Evolutionary conservation across 768 basidiomycete species (phyloP).

Genomic region (Austroboletus eburneus): DNA sequence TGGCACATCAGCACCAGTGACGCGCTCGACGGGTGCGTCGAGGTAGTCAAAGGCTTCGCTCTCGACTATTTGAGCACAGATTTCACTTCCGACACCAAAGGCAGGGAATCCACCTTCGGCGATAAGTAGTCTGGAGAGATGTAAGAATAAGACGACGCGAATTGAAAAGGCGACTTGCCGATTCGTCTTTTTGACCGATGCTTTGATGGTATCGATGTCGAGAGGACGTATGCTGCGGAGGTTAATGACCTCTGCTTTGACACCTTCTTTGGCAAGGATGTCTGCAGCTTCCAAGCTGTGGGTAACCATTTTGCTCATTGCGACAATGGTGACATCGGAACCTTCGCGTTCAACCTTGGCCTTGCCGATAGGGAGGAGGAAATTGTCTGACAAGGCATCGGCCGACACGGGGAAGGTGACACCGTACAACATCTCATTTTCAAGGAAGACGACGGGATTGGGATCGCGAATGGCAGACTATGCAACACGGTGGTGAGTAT

Average conservation of each 20-base stretch:
- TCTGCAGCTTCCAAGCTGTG: constrained; percentile 95
- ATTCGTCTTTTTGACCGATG: constrained; percentile 98
- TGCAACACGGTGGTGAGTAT: background rate
- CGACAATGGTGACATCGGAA: constrained; percentile 91
- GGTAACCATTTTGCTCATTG: constrained; percentile 97
- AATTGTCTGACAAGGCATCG: constrained; percentile 94
- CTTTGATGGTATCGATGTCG: constrained; percentile 96
- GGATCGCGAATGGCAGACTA: constrained; percentile 97
- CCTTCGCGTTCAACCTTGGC: constrained; percentile 94
- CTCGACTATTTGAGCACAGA: constrained; percentile 96
- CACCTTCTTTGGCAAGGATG: constrained; percentile 87
- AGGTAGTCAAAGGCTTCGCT: constrained; percentile 98
- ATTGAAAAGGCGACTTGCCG: constrained; percentile 45
- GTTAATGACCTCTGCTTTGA: constrained; percentile 98
- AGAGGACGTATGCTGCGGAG: constrained; percentile 92
- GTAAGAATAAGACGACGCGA: constrained; percentile 2
- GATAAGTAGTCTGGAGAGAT: constrained; percentile 64
- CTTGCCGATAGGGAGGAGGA: constrained; percentile 95
- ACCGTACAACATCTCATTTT: constrained; percentile 99
- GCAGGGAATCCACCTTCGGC: constrained; percentile 99
- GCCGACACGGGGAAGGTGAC: constrained; percentile 93
- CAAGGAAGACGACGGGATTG: constrained; percentile 97
- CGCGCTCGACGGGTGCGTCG: constrained; percentile 95
- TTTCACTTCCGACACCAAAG: constrained; percentile 98
- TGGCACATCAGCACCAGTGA: constrained; percentile 96